Evolutionary conservation across 2,329 filamentous ascomycete species (phyloP).

Genomic region (Microascus cirrosus): DNA sequence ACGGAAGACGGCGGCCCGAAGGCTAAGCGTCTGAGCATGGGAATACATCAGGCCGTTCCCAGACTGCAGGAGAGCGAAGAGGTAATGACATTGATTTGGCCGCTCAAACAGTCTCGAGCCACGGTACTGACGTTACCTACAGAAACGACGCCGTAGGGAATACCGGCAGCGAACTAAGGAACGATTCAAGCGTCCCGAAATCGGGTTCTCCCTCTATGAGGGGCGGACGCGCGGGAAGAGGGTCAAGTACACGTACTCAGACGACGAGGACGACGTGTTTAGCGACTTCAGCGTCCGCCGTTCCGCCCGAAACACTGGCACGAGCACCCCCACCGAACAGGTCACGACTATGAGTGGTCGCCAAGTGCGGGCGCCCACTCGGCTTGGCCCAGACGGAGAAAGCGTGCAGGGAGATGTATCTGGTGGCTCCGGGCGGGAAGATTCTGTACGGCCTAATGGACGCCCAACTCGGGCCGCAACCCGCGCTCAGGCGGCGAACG

Average conservation of each 20-base stretch:
- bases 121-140: conserved; percentile 9
- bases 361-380: conserved; percentile 61
- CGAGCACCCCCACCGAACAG: conserved; percentile 61
- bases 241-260: conserved; percentile 91
- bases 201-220: conserved; percentile 88
- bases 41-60: conserved; percentile 69
- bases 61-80: conserved; percentile 91
- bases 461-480: conserved; percentile 24
- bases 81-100: conserved; percentile 31
- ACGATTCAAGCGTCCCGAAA: conserved; percentile 76
- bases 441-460: conserved; percentile 25
- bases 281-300: conserved; percentile 48
- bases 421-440: conserved; percentile 11
- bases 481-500: background rate
- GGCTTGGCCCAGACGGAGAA: conserved; percentile 52
- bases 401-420: conserved; percentile 34
- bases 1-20: conserved; percentile 69
- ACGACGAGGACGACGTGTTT: conserved; percentile 65
- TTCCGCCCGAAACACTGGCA: conserved; percentile 63
- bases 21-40: conserved; percentile 65
- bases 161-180: conserved; percentile 81
- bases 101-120: background rate
- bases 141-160: conserved; percentile 90
- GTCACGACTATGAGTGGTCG: conserved; percentile 76
- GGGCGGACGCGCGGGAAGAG: conserved; percentile 92